Evolutionary conservation across 148 eudicot species (phyloP), one percentile per base, ranked within the genome.

Genomic region (Vaccinium darrowii): DNA sequence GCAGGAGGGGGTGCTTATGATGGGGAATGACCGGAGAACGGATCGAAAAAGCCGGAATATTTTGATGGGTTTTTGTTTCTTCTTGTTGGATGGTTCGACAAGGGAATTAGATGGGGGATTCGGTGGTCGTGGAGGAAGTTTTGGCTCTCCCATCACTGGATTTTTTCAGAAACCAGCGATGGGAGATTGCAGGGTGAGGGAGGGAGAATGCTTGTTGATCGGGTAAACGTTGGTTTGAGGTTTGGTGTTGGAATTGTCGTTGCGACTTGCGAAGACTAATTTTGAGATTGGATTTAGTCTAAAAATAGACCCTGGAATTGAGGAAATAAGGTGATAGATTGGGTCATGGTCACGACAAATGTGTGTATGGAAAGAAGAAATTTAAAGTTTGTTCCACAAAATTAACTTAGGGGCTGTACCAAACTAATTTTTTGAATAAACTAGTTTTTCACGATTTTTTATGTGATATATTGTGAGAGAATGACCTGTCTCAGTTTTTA

Each of bases 21-120:
- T 93, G 52, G 98, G 98, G 67, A 95, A 87, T 18, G 98, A 89
- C 0, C 95, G 87, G 60, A 93, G 90, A 7, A 92, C 93, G 39
- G 89, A 86, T 10, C 93, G 88, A 50, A 94, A 84, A 53, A 81
- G 88, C 1, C 95, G 88, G 74, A 94, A 84, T 0, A 89, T 87
- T 78, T 89, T 91, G 39, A 52, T 60, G 43, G 88, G 76, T 13
- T 86, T 86, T 47, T 83, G 82, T 53, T 88, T 93, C 84, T 88
- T 93, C 90, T 91, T 93, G 84, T 60, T 77, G 16, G 95, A 84
- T 9, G 96, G 93, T 49, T 88, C 89, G 27, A 89, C 56, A 15
- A 94, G 92, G 49, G 93, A 81, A 3, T 54, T 54, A 63, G 86
- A n/a, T 0, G 88, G 84, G 33, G 74, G 53, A 39, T 74, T 15